These are phyloP conservation scores for Curvularia sp. DNA, from an alignment of 2,329 filamentous ascomycete genomes.

Conservation along the genomic window DNA sequence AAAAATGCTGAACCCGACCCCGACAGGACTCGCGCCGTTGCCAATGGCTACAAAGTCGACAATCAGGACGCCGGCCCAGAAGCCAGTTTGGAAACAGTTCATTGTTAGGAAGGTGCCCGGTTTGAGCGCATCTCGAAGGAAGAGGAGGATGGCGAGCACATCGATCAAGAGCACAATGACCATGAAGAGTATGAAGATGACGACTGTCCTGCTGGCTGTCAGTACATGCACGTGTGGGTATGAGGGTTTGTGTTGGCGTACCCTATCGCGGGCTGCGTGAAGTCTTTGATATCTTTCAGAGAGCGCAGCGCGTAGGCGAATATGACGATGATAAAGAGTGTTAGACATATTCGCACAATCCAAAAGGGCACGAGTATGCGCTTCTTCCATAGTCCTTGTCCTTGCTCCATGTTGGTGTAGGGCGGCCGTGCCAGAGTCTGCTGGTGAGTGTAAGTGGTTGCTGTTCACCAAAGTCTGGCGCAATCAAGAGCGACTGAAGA, in stretches of 20 bases:
- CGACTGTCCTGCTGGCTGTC: slow-evolving; percentile 34
- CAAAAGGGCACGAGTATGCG: slow-evolving; percentile 50
- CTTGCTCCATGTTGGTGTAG: slow-evolving; percentile 31
- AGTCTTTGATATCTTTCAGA: slow-evolving; percentile 26
- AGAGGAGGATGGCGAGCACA: slow-evolving; percentile 45
- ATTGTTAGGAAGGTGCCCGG: slow-evolving; percentile 47
- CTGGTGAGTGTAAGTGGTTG: background rate
- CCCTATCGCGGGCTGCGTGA: slow-evolving; percentile 32
- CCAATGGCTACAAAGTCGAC: slow-evolving; percentile 42
- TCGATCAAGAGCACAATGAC: slow-evolving; percentile 47
- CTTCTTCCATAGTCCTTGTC: slow-evolving; percentile 46
- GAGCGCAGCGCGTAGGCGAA: slow-evolving; percentile 37
- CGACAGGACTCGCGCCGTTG: slow-evolving; percentile 28
- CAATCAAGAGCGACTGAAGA: slow-evolving; percentile 1
- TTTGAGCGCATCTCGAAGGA: slow-evolving; percentile 42
- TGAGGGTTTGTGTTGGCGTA: slow-evolving; percentile 14
- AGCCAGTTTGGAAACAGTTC: slow-evolving; percentile 47
- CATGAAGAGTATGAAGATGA: slow-evolving; percentile 45
- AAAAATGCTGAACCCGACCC: slow-evolving; percentile 40
- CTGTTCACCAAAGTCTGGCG: background rate
- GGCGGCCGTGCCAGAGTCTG: background rate
- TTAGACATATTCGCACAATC: slow-evolving; percentile 43
- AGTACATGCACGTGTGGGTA: slow-evolving; percentile 20
- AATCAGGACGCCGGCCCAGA: slow-evolving; percentile 44
- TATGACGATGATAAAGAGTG: slow-evolving; percentile 43